Percentiles rank a stretch among this genome's conserved stretches.
These are phyloP conservation scores for Alternaria novae-zelandiae DNA, from an alignment of 2,329 filamentous ascomycete species.

Conservation along the genomic window DNA sequence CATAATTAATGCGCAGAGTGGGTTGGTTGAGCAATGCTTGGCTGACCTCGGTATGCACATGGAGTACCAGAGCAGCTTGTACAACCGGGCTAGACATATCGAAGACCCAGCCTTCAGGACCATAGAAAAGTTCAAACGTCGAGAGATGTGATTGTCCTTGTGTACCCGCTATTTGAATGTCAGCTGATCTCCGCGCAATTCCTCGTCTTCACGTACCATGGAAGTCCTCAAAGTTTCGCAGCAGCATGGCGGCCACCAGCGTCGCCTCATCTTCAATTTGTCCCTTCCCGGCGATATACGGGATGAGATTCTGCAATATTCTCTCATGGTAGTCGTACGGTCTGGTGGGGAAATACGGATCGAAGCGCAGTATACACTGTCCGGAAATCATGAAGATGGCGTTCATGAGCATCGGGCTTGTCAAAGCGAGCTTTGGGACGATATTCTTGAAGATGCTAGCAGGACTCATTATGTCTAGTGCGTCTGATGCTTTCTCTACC, in stretches of 20 bases:
- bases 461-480: conserved; percentile 23
- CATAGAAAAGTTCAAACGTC: conserved; percentile 24
- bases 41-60: conserved; percentile 26
- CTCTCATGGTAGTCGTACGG: conserved; percentile 26
- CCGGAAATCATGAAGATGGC: conserved; percentile 50
- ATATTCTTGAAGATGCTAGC: conserved; percentile 14
- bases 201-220: conserved; percentile 15
- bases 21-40: conserved; percentile 15
- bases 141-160: conserved; percentile 21
- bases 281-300: conserved; percentile 20
- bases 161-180: conserved; percentile 21
- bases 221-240: conserved; percentile 26
- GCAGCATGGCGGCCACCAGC: conserved; percentile 22
- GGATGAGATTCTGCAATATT: conserved; percentile 21
- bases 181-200: background rate
- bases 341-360: conserved; percentile 17
- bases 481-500: conserved; percentile 15
- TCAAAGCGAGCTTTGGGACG: conserved; percentile 27
- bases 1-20: conserved; percentile 21
- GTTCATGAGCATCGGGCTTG: conserved; percentile 50
- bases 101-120: conserved; percentile 18
- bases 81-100: conserved; percentile 19
- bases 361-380: conserved; percentile 43
- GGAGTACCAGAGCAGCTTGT: conserved; percentile 24
- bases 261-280: conserved; percentile 25